These are phyloP conservation scores for Botrytis medusae DNA, from an alignment of 2,329 filamentous ascomycete species.

Conservation along the genomic window DNA sequence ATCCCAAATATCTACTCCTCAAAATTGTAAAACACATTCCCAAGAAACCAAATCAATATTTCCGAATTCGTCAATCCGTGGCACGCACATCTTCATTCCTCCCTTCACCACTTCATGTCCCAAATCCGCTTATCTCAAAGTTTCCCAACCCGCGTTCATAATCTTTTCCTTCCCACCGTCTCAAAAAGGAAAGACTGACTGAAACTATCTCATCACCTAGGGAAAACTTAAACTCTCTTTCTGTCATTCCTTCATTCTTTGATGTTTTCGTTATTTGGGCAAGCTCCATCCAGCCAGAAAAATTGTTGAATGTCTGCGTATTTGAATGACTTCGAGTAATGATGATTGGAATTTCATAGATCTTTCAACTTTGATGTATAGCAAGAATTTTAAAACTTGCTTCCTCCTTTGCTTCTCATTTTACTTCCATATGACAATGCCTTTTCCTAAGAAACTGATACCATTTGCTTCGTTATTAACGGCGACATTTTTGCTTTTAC, in stretches of 20 bases:
- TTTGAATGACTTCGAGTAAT: not conserved
- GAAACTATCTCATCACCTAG: not conserved
- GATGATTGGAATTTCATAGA: not conserved
- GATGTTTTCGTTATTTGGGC: not conserved
- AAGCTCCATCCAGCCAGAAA: not conserved
- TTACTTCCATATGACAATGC: not conserved
- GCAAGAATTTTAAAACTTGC: not conserved
- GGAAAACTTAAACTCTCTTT: not conserved
- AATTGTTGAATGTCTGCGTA: not conserved
- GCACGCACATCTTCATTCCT: not conserved
- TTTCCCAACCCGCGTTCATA: not conserved
- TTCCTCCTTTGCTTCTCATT: not conserved
- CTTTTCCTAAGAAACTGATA: constrained; percentile 12
- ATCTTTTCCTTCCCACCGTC: not conserved
- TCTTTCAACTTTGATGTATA: not conserved
- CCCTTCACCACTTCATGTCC: not conserved
- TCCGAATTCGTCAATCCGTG: not conserved
- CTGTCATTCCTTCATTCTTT: not conserved
- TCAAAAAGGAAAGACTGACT: constrained; percentile 1
- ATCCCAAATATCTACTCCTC: not conserved
- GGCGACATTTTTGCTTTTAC: not conserved
- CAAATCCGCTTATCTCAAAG: not conserved
- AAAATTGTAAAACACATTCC: not conserved
- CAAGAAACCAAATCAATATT: not conserved
- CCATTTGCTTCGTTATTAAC: constrained; percentile 9